Base-by-base conservation (phyloP, 768 basidiomycete genomes). In the Amanita pseudoporphyria region DNA sequence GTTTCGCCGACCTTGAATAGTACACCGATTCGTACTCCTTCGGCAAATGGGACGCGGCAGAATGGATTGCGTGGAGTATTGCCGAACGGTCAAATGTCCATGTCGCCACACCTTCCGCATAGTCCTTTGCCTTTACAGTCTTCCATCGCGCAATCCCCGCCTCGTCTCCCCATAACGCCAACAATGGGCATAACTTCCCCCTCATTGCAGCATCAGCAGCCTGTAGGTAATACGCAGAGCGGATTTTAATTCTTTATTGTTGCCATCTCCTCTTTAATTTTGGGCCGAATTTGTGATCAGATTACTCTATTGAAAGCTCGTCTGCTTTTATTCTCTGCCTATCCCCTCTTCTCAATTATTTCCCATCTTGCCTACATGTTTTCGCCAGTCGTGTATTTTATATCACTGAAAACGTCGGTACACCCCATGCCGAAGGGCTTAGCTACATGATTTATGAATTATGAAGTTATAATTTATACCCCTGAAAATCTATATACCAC, bases 101-200 rank as follows among this genome's bases (percentile, higher is more conserved):
- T 76, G 59, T 77, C 78, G 10, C 77, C 79, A 4, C 76, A 72
- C 52, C 56, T 72, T 43, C 75, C 72, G 44, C 73, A 74, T 18
- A 72, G 66, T 49, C 68, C 76, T 9, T 70, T 74, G 0, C 72
- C 76, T 2, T 62, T 76, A 47, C 67, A 68, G 9, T 71, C 70
- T 24, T 68, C 49, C 12, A 26, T 72, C 39, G 57, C 70, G 5
- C 66, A 77, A 51, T 73, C 77, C 2, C 73, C 78, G 7, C 72
- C 77, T 3, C 72, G 76, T 14, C 64, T 72, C 16, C 66, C 72
- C 13, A 67, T 74, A 49, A 73, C 75, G 1, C 74, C 78, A 6
- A 74, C 72, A 38, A 67, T 78, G 68, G 68, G 69, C 22, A 72
- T 76, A 64, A 65, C 73, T 26, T 79, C 78, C 2, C 79, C 79